Evolutionary conservation across 768 basidiomycete species (phyloP).

Genomic region (Lactifluus pinguis): DNA sequence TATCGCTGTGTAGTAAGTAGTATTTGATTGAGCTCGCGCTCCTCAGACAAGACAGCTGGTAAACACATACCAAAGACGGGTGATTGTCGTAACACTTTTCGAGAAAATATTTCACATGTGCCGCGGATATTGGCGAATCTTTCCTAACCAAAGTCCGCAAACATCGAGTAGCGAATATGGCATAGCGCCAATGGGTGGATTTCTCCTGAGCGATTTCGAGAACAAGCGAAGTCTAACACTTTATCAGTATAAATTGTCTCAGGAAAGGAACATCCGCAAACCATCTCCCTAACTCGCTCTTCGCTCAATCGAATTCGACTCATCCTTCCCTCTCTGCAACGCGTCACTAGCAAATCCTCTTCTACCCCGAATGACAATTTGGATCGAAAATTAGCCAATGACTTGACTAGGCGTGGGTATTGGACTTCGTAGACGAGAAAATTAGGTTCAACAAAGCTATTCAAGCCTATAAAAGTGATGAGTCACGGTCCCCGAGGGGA

Average conservation of each 20-base stretch:
- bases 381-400: slow-evolving; percentile 31
- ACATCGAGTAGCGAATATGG: slow-evolving; percentile 57
- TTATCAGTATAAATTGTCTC: slow-evolving; percentile 5
- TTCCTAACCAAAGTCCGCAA: slow-evolving; percentile 60
- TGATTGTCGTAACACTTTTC: slow-evolving; percentile 54
- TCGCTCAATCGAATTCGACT: slow-evolving; percentile 36
- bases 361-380: slow-evolving; percentile 26
- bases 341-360: slow-evolving; percentile 32
- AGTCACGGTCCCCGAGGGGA: slow-evolving; percentile 3
- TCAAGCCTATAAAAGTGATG: slow-evolving; percentile 37
- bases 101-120: slow-evolving; percentile 49
- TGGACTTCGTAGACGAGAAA: slow-evolving; percentile 46
- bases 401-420: slow-evolving; percentile 33
- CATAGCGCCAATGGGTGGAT: slow-evolving; percentile 73
- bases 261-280: slow-evolving; percentile 26
- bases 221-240: slow-evolving; percentile 33
- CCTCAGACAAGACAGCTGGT: background rate
- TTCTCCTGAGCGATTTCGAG: slow-evolving; percentile 50
- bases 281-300: slow-evolving; percentile 34
- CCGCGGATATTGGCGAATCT: slow-evolving; percentile 42
- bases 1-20: slow-evolving; percentile 38
- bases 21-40: slow-evolving; percentile 2
- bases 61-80: slow-evolving; percentile 49
- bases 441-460: slow-evolving; percentile 53
- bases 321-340: slow-evolving; percentile 37